These are phyloP conservation scores for Cymodocea nodosa DNA, from an alignment of 116 monocot species.

Conservation along the genomic window DNA sequence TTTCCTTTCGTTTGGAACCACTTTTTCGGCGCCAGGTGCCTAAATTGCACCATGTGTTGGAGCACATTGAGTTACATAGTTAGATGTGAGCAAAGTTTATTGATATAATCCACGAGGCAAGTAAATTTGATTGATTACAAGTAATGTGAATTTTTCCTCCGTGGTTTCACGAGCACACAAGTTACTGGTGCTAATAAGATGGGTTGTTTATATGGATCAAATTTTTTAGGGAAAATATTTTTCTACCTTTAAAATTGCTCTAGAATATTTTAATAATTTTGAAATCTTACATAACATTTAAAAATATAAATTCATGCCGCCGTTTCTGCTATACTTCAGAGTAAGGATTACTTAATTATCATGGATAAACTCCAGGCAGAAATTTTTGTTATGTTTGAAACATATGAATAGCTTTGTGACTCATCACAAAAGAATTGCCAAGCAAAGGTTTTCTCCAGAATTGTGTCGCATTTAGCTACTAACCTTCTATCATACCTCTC, in stretches of 20 bases:
- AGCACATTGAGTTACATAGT: constrained; percentile 19
- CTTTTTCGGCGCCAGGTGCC: constrained; percentile 48
- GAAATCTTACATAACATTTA: too few relatives aligned
- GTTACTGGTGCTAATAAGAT: constrained; percentile 3
- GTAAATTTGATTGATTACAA: neutral
- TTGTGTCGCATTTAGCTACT: too few relatives aligned
- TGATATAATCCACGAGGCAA: neutral
- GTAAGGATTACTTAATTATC: too few relatives aligned
- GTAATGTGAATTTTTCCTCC: neutral
- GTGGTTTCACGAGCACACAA: neutral
- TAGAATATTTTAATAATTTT: too few relatives aligned
- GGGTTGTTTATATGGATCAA: neutral
- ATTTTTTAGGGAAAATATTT: neutral
- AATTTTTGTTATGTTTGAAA: too few relatives aligned
- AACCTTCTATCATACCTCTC: too few relatives aligned
- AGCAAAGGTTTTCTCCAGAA: too few relatives aligned
- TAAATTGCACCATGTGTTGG: constrained; percentile 50
- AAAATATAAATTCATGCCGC: too few relatives aligned
- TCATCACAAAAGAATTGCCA: too few relatives aligned
- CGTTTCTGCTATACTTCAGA: too few relatives aligned
- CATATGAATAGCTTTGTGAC: too few relatives aligned
- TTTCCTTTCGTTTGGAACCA: constrained; percentile 66
- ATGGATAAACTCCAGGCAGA: too few relatives aligned
- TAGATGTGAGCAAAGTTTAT: neutral
- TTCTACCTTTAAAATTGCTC: neutral